phyloP scores from a whole-genome alignment of 164 flowering plant genomes.

The Stephania japonica region DNA sequence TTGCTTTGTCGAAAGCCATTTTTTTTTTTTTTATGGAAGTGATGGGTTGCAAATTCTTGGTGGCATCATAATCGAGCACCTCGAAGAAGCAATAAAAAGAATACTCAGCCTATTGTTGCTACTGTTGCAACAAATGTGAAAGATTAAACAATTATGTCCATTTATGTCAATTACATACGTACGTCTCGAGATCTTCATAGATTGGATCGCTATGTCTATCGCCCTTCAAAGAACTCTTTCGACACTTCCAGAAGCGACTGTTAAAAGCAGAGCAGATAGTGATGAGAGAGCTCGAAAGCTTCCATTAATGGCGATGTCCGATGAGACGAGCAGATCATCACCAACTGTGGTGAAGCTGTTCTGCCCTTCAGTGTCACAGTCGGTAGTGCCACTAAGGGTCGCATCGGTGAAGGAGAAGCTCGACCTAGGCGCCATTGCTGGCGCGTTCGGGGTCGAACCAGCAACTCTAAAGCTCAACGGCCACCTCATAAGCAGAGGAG shows the following conservation, averaged over 20 bases:
- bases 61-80: too few species aligned
- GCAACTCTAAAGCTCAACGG: slow-evolving; percentile 61
- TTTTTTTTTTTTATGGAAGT: too few species aligned
- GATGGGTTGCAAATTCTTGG: too few species aligned
- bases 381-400: slow-evolving; percentile 19
- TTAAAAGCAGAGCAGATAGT: slow-evolving; percentile 7
- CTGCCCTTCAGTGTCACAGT: slow-evolving; percentile 49
- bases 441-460: slow-evolving; percentile 59
- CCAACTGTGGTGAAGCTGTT: slow-evolving; percentile 38
- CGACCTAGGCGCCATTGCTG: slow-evolving; percentile 61
- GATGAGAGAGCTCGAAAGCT: background rate
- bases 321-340: slow-evolving; percentile 17
- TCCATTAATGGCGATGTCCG: background rate
- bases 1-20: too few species aligned
- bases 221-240: too few species aligned
- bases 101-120: too few species aligned
- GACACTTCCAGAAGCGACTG: background rate
- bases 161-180: too few species aligned
- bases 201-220: too few species aligned
- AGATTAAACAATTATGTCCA: too few species aligned
- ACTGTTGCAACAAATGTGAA: too few species aligned
- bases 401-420: slow-evolving; percentile 39
- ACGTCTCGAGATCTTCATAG: too few species aligned
- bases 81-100: too few species aligned
- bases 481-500: slow-evolving; percentile 58